Conservation (phyloP, 345 rosid species). For the Salix arbutifolia region DNA sequence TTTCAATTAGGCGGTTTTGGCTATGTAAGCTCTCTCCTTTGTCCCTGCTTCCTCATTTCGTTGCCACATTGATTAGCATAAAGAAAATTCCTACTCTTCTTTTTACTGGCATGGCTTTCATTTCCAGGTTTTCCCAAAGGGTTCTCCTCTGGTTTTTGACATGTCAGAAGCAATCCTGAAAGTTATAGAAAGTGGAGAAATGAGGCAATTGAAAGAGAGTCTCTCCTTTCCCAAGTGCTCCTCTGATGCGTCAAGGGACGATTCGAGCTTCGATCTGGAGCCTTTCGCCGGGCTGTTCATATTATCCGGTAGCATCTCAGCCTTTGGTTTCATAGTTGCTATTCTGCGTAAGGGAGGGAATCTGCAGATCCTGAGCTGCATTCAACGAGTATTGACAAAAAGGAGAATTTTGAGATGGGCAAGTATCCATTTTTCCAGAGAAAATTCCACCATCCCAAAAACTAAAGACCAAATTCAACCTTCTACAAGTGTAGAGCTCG, state of each 20-base stretch:
- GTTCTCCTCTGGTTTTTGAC: constrained; percentile 23
- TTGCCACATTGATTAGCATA: background rate
- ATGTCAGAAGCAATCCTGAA: constrained; percentile 26
- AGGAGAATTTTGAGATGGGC: constrained; percentile 3
- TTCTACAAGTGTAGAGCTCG: background rate
- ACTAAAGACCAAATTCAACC: background rate
- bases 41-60: background rate
- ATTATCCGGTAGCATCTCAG: constrained; percentile 18
- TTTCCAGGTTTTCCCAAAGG: constrained; percentile 26
- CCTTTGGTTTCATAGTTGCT: constrained; percentile 7
- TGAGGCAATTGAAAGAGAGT: constrained; percentile 3
- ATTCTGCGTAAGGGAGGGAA: background rate
- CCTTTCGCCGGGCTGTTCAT: constrained; percentile 17
- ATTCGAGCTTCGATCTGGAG: constrained; percentile 12
- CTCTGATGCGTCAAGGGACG: background rate
- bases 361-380: background rate
- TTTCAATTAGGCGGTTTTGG: constrained; percentile 31
- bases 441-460: background rate
- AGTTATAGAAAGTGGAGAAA: constrained; percentile 23
- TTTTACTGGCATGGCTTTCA: background rate
- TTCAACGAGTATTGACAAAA: background rate
- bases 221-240: constrained; percentile 18
- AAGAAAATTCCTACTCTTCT: background rate
- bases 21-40: constrained; percentile 10
- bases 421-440: background rate